Base-by-base conservation (phyloP, 140 eudicot genomes). In the Bidens hawaiensis region DNA sequence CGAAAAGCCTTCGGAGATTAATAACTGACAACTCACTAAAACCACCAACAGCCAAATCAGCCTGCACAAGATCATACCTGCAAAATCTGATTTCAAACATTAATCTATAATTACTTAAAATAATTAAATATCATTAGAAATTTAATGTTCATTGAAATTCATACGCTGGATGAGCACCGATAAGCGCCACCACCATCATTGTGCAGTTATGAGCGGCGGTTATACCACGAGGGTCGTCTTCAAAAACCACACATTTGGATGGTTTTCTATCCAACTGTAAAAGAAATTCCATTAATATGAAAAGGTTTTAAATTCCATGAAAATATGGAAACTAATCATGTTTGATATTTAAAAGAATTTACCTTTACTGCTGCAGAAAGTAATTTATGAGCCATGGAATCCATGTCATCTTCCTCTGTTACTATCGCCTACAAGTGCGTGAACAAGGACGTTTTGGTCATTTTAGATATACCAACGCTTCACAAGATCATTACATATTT, bases 141-240 rank as follows among this genome's bases (percentile, higher is more conserved):
- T 38, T 7, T 0, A n/a, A 40, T 40, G 45, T 12, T 40, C 16
- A 3, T 13, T 12, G 45, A 43, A 60, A 23, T 31, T 42, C 90
- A 21, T 89, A 89, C 94, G 97, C 97, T 65, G 97, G 97, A 63
- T 83, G 95, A 74, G 89, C 80, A 54, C 97, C 97, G 60, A 89
- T 89, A 31, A 89, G 75, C 52, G 85, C 97, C 60, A 83, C 69
- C 9, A 94, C 97, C 97, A 85, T 89, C 97, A 85, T 89, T 4
- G n/a, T n/a, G n/a, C n/a, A n/a, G n/a, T n/a, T n/a, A n/a, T n/a
- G n/a, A n/a, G n/a, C n/a, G n/a, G n/a, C 97, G 21, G 97, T 81
- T 63, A 86, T 78, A 15, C 93, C 97, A 73, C 95, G 83, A 1
- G 97, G 95, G 60, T 89, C 97, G 48, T 89, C 97, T 79, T 85